Base-by-base conservation (phyloP, 2,329 filamentous ascomycete species). In the Hypoxylon sp. region DNA sequence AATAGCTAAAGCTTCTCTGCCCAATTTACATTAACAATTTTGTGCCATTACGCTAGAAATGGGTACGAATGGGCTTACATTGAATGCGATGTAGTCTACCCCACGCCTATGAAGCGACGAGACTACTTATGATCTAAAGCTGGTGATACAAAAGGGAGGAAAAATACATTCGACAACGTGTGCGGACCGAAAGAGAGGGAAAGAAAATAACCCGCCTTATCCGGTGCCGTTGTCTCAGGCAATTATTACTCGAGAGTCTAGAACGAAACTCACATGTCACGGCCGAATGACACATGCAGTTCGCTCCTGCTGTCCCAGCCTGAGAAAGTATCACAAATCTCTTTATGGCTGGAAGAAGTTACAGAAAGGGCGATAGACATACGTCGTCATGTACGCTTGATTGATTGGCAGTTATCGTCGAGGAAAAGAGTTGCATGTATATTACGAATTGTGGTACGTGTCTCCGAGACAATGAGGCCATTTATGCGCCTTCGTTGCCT, bases 251-350 rank as follows among this genome's bases (percentile, higher is more conserved):
- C 33, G 5, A 26, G n/a, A 58, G 31, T 19, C 42, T 51, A 50
- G 47, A 54, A 44, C 39, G 17, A 19, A 11, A 60, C 46, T 63
- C 67, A 67, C 64, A 70, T 68, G 67, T 62, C 53, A 62, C 46
- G 14, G 54, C 59, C 64, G 64, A 67, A 67, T 52, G 44, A 65
- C 26, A 50, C 37, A 52, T 62, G 60, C 61, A 64, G 52, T 50
- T 46, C 19, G 22, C n/a, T 58, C 59, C 61, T 62, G 37, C 51
- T 54, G 55, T 59, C 47, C 31, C 47, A 59, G 53, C 22, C 46
- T 31, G 14, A 35, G 48, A 57, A 48, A 35, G 63, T 53, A 42
- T 17, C 31, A 57, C 48, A 31, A 52, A 24, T 54, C 50, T 48
- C 48, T 50, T 60, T 55, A 37, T 39, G 58, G 51, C 58, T 53